These are phyloP conservation scores for Gossypium aridum DNA, from an alignment of 441 rosid genomes.

Conservation along the genomic window DNA sequence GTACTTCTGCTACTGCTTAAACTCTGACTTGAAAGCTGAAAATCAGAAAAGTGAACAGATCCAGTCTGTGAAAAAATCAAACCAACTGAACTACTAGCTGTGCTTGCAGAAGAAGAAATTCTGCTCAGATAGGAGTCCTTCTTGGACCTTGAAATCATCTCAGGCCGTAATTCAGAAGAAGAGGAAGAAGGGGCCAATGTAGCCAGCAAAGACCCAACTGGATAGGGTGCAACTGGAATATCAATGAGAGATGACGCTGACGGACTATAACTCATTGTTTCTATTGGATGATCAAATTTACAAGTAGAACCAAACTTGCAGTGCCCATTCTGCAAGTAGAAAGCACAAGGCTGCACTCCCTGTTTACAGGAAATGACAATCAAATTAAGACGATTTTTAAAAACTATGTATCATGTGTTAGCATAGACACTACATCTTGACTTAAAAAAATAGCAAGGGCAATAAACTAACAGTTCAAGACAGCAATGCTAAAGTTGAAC, in stretches of 20 bases:
- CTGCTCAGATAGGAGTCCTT: constrained; percentile 57
- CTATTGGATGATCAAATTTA: constrained; percentile 84
- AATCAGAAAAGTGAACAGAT: constrained; percentile 54
- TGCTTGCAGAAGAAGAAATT: constrained; percentile 57
- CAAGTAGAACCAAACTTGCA: constrained; percentile 86
- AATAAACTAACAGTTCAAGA: neutral
- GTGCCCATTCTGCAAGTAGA: constrained; percentile 76
- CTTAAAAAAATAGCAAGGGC: neutral
- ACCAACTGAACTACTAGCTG: constrained; percentile 69
- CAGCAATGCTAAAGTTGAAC: neutral
- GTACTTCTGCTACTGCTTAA: constrained; percentile 63
- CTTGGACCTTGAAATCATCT: constrained; percentile 45
- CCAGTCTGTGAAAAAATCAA: constrained; percentile 73
- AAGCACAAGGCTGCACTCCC: constrained; percentile 70
- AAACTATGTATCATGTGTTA: neutral
- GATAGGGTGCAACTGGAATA: constrained; percentile 78
- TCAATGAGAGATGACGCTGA: constrained; percentile 79
- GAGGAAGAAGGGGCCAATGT: constrained; percentile 60
- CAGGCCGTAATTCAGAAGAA: constrained; percentile 41
- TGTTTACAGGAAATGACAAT: constrained; percentile 18
- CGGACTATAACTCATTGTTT: constrained; percentile 65
- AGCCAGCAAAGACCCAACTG: constrained; percentile 64
- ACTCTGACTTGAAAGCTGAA: constrained; percentile 68
- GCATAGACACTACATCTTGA: neutral
- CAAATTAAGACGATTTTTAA: neutral